Conservation (phyloP, 306 rosid species). For the Luffa acutangula region DNA sequence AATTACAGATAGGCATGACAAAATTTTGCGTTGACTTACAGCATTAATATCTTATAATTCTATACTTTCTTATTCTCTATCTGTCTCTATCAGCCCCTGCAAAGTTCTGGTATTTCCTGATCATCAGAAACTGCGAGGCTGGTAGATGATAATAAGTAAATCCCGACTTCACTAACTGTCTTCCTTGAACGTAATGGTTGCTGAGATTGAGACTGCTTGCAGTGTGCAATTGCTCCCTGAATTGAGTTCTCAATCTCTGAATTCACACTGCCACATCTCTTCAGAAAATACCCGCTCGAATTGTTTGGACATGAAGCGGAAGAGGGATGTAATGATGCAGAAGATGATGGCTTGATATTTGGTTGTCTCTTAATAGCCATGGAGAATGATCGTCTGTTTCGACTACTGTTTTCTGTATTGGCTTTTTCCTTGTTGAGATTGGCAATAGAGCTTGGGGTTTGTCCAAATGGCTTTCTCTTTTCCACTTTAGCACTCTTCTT, state of each 20-base stretch:
- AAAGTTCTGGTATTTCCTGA: conserved; percentile 40
- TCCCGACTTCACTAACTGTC: conserved; percentile 38
- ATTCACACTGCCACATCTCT: conserved; percentile 67
- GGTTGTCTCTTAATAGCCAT: conserved; percentile 53
- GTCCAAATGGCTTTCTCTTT: conserved; percentile 51
- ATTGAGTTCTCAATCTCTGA: conserved; percentile 80
- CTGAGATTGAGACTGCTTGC: conserved; percentile 68
- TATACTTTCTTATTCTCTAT: conserved; percentile 7
- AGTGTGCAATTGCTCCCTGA: conserved; percentile 95
- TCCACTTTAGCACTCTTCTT: conserved; percentile 27
- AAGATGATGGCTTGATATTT: conserved; percentile 12
- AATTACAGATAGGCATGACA: conserved; percentile 7
- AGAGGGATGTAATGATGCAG: conserved; percentile 17
- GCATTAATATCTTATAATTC: conserved; percentile 2
- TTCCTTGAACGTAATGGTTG: conserved; percentile 35
- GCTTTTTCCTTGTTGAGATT: conserved; percentile 31
- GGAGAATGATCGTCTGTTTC: conserved; percentile 77
- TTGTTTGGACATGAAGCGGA: conserved; percentile 42
- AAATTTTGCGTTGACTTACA: neutral
- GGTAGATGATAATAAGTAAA: conserved; percentile 40
- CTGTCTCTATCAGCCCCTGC: conserved; percentile 33
- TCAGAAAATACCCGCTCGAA: conserved; percentile 40
- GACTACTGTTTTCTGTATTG: conserved; percentile 27
- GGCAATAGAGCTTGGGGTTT: conserved; percentile 31
- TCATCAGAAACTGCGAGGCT: conserved; percentile 37